Conservation (phyloP, 495 filamentous ascomycete species). For the Letharia lupina region DNA sequence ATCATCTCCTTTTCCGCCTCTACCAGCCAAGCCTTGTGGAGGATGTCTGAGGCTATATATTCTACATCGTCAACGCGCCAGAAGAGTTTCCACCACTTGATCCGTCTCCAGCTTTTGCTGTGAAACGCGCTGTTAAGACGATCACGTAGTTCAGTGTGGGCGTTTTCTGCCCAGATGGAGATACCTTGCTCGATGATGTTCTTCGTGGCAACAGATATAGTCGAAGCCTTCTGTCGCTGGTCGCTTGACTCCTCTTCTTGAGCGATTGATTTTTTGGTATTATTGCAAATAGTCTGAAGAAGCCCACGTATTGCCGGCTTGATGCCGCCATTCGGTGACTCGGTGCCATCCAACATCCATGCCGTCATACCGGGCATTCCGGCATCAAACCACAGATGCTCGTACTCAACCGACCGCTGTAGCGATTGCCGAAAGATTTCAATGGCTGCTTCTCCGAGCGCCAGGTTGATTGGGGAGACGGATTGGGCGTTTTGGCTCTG, state of each 20-base stretch:
- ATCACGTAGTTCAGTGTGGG: constrained; percentile 74
- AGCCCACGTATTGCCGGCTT: constrained; percentile 57
- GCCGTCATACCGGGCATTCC: constrained; percentile 54
- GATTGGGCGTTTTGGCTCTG: constrained; percentile 16
- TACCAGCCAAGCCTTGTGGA: constrained; percentile 63
- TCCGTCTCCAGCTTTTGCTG: constrained; percentile 58
- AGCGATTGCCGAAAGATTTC: constrained; percentile 57
- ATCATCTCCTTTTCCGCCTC: constrained; percentile 66
- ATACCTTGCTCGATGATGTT: constrained; percentile 49
- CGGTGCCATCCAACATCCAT: constrained; percentile 55
- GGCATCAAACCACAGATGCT: constrained; percentile 64
- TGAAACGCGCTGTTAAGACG: constrained; percentile 67
- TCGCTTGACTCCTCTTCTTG: constrained; percentile 40
- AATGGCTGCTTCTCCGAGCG: constrained; percentile 49
- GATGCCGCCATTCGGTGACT: constrained; percentile 35
- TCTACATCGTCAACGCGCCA: constrained; percentile 90
- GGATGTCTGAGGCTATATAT: constrained; percentile 67
- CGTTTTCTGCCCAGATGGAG: constrained; percentile 63
- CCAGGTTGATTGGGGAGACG: constrained; percentile 46
- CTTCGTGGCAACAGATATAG: constrained; percentile 37
- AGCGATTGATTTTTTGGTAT: constrained; percentile 46
- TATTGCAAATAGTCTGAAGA: constrained; percentile 56
- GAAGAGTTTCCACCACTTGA: constrained; percentile 91
- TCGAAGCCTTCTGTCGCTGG: constrained; percentile 29
- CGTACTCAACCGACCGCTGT: constrained; percentile 58